phyloP scores from a whole-genome alignment of 306 rosid species.

The Luffa aegyptiaca region DNA sequence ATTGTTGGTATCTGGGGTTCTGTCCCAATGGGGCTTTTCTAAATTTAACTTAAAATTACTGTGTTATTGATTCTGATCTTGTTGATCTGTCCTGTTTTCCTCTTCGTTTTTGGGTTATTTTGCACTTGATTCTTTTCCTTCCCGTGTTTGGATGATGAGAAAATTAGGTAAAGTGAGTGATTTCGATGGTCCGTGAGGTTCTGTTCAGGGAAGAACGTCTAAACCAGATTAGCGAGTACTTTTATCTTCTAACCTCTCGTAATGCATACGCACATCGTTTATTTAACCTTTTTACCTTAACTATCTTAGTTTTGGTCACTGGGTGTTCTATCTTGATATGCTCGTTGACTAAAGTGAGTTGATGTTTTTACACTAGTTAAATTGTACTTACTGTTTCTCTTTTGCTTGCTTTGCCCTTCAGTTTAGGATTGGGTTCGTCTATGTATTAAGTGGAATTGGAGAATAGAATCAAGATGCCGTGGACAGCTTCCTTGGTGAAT shows the following conservation, averaged over 20 bases:
- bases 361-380: not conserved
- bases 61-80: conserved; percentile 1
- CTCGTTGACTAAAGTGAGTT: not conserved
- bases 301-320: not conserved
- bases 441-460: conserved; percentile 27
- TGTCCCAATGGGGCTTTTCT: not conserved
- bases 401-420: conserved; percentile 18
- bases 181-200: not conserved
- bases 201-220: not conserved
- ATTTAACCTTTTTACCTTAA: not conserved
- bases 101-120: not conserved
- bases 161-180: not conserved
- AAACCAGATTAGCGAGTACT: not conserved
- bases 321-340: not conserved
- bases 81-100: not conserved
- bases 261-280: not conserved
- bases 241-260: not conserved
- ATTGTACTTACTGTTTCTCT: not conserved
- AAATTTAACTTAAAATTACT: not conserved
- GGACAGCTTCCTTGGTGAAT: conserved; percentile 59
- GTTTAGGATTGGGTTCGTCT: conserved; percentile 14
- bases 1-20: not conserved
- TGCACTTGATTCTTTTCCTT: not conserved
- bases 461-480: conserved; percentile 66
- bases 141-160: not conserved